Evolutionary conservation across 768 basidiomycete species (phyloP), one percentile per base, ranked within the genome.

Genomic region (Collybia sp.): DNA sequence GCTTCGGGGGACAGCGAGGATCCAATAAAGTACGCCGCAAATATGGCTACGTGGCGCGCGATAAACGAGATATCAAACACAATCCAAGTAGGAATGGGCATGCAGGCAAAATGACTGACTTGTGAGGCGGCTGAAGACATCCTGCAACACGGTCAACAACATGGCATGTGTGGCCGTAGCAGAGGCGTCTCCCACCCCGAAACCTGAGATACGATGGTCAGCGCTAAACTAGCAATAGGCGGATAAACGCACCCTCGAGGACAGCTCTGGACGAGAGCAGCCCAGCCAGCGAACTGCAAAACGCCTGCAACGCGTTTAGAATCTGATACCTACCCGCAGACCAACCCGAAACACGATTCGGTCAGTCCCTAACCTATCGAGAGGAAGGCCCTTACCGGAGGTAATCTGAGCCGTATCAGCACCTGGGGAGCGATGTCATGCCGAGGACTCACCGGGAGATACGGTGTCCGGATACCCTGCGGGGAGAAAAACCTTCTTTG

Each of bases 101-200:
- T 1, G 4, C 25, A 25, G 8, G 25, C 25, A 8, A 25, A 25
- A 16, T 16, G 17, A 65, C 79, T 44, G 49, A 83, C 85, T 85
- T 2, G 82, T 79, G 5, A 85, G 53, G 12, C 85, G 75, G 45
- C 80, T 76, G 55, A 76, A 80, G 1, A 72, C 70, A 45, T 87
- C 83, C 63, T 84, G 83, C 5, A 84, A 51, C n/a, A 85, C 73
- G 0, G 79, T 82, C 25, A 86, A 60, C 9, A 86, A 65, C 9
- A 86, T 62, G 0, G 85, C 85, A 43, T 83, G 58, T 0, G 83
- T 86, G 4, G 84, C 77, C 1, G 82, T 80, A 3, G 79, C 81
- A 10, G 76, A 75, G 5, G 82, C 73, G 45, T 84, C 71, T 0
- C 85, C 85, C n/a, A 86, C 83, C 4, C 85, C 85, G 48, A 82